These are phyloP conservation scores for Taphrina deformans DNA, from an alignment of 1,139 yeast genomes.

Conservation along the genomic window DNA sequence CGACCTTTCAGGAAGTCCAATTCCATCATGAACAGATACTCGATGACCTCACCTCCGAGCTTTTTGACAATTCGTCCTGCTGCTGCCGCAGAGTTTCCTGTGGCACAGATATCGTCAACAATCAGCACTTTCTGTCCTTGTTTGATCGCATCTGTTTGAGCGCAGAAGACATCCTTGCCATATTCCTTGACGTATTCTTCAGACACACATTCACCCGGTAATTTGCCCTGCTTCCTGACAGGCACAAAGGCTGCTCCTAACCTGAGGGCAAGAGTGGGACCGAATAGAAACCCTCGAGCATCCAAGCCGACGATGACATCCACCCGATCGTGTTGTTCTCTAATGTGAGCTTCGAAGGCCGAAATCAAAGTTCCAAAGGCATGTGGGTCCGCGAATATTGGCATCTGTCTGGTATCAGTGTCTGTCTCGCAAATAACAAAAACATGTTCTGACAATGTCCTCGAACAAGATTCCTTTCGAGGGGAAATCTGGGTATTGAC, in stretches of 20 bases:
- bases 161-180: slow-evolving; percentile 82
- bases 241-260: slow-evolving; percentile 90
- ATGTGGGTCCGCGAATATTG: slow-evolving; percentile 80
- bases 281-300: slow-evolving; percentile 94
- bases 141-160: slow-evolving; percentile 80
- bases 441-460: slow-evolving; percentile 56
- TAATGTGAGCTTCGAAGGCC: slow-evolving; percentile 64
- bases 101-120: slow-evolving; percentile 95
- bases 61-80: slow-evolving; percentile 81
- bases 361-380: slow-evolving; percentile 75
- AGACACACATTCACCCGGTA: slow-evolving; percentile 77
- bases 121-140: slow-evolving; percentile 77
- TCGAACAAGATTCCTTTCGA: slow-evolving; percentile 89
- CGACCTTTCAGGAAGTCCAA: slow-evolving; percentile 93
- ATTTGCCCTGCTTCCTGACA: slow-evolving; percentile 89
- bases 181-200: slow-evolving; percentile 88
- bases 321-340: slow-evolving; percentile 53
- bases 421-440: neutral
- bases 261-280: slow-evolving; percentile 90
- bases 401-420: slow-evolving; percentile 48
- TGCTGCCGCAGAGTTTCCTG: slow-evolving; percentile 94
- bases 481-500: slow-evolving; percentile 82
- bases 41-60: slow-evolving; percentile 68
- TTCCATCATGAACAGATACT: slow-evolving; percentile 87
- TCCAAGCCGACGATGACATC: slow-evolving; percentile 93